Conservation (phyloP, 2,329 filamentous ascomycete species). For the Chaetomium globosum region DNA sequence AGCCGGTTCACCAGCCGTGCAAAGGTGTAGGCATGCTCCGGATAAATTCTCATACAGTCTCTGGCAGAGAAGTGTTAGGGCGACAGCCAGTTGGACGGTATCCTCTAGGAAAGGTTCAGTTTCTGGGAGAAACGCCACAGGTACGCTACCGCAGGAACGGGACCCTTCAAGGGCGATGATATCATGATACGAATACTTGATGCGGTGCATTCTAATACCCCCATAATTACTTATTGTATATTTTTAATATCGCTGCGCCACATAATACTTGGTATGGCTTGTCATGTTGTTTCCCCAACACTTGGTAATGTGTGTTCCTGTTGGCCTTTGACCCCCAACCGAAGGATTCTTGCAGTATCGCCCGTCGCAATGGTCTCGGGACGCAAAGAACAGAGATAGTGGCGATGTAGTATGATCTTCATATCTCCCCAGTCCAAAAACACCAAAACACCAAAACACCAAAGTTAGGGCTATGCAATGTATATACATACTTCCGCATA, state of each 20-base stretch:
- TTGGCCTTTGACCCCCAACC: neutral
- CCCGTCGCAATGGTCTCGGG: neutral
- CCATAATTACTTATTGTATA: neutral
- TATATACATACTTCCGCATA: too few relatives aligned
- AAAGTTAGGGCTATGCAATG: too few relatives aligned
- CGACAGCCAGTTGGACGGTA: neutral
- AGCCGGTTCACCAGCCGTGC: constrained; percentile 64
- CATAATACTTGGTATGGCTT: neutral
- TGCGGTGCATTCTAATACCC: constrained; percentile 9
- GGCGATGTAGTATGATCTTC: neutral
- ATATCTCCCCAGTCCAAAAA: neutral
- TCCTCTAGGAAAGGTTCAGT: neutral
- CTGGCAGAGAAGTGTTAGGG: neutral
- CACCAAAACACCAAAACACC: too few relatives aligned
- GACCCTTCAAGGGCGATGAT: neutral
- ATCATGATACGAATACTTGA: neutral
- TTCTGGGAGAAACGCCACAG: neutral
- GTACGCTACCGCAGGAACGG: neutral
- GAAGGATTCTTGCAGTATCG: neutral
- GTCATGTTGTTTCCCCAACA: neutral
- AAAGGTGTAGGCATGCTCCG: constrained; percentile 45
- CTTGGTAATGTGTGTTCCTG: too few relatives aligned
- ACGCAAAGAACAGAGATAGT: neutral
- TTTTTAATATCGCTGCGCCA: neutral
- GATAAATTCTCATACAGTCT: too few relatives aligned